Evolutionary conservation across 2,329 filamentous ascomycete genomes (phyloP), one percentile per base, ranked within the genome.

Genomic region (Allantophomopsis cytisporea): DNA sequence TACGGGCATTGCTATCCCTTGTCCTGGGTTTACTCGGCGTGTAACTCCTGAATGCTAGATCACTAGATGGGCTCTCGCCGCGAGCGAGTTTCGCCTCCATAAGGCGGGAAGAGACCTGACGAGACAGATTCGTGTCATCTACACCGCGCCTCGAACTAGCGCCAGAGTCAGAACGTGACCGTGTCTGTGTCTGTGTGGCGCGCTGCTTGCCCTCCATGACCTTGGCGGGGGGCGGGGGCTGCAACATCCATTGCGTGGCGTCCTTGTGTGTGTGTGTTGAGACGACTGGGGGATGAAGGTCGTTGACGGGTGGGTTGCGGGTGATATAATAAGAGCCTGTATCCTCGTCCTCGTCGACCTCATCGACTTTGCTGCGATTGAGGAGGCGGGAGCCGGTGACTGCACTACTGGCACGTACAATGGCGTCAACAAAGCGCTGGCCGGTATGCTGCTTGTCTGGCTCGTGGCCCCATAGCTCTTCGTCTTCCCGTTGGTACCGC

Each of bases 191-290:
- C 39, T 78, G 65, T 50, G 69, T 74, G 15, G 81, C 77, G 21
- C 76, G 74, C 30, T 83, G 74, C 56, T 88, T 91, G 47, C 87
- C 88, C 47, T 82, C 83, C 88, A 95, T 95, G 43, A 94, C 69
- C 56, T 81, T 87, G 41, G 88, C 86, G 28, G 80, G 75, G n/a
- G 88, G 88, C 1, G 87, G 86, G 2, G 88, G 88, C 54, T 94
- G 85, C 38, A 94, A 65, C 87, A 95, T 94, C 88, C 88, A 95
- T 53, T 71, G 72, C 40, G 83, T 80, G 43, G 83, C 85, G 40
- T 77, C 76, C 53, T 66, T 76, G 54, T 73, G 77, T 31, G 68
- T 70, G 41, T 74, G 81, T 60, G 77, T 84, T 57, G 75, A 85
- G 44, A 91, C 83, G 38, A 93, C 80, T 2, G 86, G 85, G 5